These are phyloP conservation scores for Solanum clarkiae DNA, from an alignment of 257 asterid genomes.

Conservation along the genomic window DNA sequence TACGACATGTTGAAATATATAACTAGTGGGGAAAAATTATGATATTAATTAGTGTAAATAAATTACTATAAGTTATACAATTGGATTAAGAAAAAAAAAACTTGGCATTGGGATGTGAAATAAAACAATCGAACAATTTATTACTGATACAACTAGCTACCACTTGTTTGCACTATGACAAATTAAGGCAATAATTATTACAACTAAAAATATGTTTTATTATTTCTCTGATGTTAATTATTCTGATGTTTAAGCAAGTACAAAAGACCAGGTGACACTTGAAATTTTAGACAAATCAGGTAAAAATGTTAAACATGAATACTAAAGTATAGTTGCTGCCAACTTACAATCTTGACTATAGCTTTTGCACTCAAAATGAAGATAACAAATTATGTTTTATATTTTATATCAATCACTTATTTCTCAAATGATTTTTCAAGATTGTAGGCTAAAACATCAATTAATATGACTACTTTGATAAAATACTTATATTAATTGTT, in stretches of 20 bases:
- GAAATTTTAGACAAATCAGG: conserved; percentile 2
- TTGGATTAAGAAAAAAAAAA: not conserved
- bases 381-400: too few relatives aligned
- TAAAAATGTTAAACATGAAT: not conserved
- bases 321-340: not conserved
- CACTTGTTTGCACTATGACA: not conserved
- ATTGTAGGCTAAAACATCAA: too few relatives aligned
- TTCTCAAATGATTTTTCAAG: too few relatives aligned
- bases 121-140: not conserved
- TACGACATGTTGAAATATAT: too few relatives aligned
- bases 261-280: not conserved
- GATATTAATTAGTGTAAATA: too few relatives aligned
- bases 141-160: not conserved
- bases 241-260: not conserved
- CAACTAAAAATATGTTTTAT: not conserved
- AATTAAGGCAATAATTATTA: not conserved
- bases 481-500: too few relatives aligned
- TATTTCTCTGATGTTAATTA: not conserved
- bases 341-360: not conserved
- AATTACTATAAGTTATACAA: too few relatives aligned
- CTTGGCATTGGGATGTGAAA: not conserved
- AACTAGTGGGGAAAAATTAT: too few relatives aligned
- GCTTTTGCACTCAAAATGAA: not conserved
- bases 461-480: too few relatives aligned
- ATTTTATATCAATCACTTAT: too few relatives aligned